Base-by-base conservation (phyloP, 306 rosid genomes). In the Prunus dulcis region DNA sequence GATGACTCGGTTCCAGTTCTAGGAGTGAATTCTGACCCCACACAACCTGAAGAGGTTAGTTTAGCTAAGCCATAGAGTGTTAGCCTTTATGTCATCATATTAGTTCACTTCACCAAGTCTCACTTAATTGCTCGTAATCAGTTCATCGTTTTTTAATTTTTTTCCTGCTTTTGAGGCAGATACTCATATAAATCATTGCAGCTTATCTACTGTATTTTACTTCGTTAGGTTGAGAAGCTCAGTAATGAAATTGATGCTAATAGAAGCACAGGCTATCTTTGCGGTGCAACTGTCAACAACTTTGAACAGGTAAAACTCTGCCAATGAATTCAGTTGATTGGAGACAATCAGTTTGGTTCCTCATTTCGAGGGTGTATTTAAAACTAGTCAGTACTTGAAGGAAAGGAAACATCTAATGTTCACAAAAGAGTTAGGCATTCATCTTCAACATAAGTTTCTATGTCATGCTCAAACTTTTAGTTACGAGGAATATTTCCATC, bases 21-120 rank as follows among this genome's bases (percentile, higher is more conserved):
- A n/a, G 98, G 98, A 75, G 96, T 95, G 79, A 95, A 95, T 81
- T 95, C 98, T 50, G 98, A 90, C 79, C 97, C 98, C 64, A 90
- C 98, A 28, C 79, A 56, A 74, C 78, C 77, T 75, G 87, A 89
- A 34, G 98, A 95, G 97, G 98, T 95, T 56, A 45, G 38, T 75
- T 78, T 65, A 12, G 28, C 32, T 15, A 53, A 72, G 22, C 71
- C 66, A 56, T 69, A 64, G 27, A 22, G 20, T 71, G 45, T 78
- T 64, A 73, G 58, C 71, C 75, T 41, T 75, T 43, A 27, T 32
- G 8, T 81, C 30, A 10, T 64, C 53, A 32, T 19, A 60, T 78
- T 79, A 41, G 58, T 79, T 69, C 77, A 27, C 20, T 27, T 72
- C 77, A 27, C 20, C 22, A 14, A 8, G 56, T 56, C 66, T 73